phyloP scores from a whole-genome alignment of 73 alveolate genomes.

The Breviolum minutum region DNA sequence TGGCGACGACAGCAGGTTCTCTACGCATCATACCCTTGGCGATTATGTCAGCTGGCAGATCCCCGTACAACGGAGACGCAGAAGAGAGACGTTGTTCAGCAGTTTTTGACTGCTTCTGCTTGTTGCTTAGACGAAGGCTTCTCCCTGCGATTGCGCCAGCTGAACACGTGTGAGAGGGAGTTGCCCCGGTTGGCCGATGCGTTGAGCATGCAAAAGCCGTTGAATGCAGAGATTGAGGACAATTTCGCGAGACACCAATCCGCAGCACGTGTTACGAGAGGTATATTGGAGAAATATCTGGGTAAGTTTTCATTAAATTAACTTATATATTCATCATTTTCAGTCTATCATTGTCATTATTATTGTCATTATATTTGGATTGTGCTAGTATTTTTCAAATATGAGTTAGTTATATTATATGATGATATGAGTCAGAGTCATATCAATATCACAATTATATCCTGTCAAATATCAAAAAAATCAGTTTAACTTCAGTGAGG shows the following conservation, averaged over 20 bases:
- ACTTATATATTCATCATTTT: neutral
- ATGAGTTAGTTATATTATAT: too few species aligned
- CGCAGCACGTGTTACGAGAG: neutral
- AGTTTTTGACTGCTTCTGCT: neutral
- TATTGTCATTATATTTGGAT: neutral
- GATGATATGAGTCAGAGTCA: too few species aligned
- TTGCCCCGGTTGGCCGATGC: neutral
- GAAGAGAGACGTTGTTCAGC: neutral
- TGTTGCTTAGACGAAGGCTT: conserved; percentile 14
- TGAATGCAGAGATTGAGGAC: conserved; percentile 47
- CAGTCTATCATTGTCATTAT: neutral
- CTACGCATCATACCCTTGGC: neutral
- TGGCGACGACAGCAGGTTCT: neutral
- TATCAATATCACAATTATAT: too few species aligned
- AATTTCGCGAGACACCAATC: conserved; percentile 12
- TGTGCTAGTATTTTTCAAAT: neutral
- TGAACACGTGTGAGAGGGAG: neutral
- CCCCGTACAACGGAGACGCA: neutral
- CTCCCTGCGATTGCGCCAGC: neutral
- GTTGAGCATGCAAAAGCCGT: neutral
- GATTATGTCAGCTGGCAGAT: neutral
- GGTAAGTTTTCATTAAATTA: neutral
- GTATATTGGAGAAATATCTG: too few species aligned
- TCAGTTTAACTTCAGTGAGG: too few species aligned
- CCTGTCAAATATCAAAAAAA: too few species aligned